Evolutionary conservation across 2,329 filamentous ascomycete species (phyloP), one percentile per base, ranked within the genome.

Genomic region (Pezicula radicicola): DNA sequence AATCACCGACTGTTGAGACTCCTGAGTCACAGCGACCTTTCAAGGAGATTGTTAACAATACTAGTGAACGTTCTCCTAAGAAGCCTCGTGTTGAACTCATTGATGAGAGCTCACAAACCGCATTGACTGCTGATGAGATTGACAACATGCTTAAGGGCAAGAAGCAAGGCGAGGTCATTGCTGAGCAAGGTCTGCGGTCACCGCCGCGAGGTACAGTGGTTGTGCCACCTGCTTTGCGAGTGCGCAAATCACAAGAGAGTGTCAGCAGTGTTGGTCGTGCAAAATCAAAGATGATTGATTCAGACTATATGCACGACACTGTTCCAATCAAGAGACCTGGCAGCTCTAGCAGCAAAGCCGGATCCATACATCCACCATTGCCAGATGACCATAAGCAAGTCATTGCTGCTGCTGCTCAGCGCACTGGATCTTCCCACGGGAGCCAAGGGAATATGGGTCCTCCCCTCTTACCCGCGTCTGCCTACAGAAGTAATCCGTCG

Each of bases 321-420:
- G 60, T 64, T 16, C 55, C 68, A 27, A 27, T 67, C 9, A 75
- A 70, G 55, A 80, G 91, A 58, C 90, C 91, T 35, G 80, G 80
- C 37, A 97, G 91, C 68, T 79, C 89, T 36, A 96, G 91, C 68
- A 78, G 80, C 43, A 81, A 74, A 50, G 75, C 71, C 43, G 73
- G 75, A 15, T 73, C 74, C 48, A 68, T 68, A 50, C 78, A 83
- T 54, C 91, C 91, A 36, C 91, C 91, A 30, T 76, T 97, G 53
- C 93, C 92, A 39, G 62, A 76, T 12, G 92, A 97, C 67, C 91
- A 96, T 68, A 89, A 84, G 60, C 83, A 94, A 70, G 85, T 81
- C 52, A 96, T 97, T 60, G 87, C 93, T 62, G 89, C 90, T 46
- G 90, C 89, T 37, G 74, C 78, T 50, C 76, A 81, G 62, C 85